A percentile compares a stretch with the other conserved stretches of the same genome.
Evolutionary conservation across 2,329 filamentous ascomycete genomes (phyloP).

Genomic region (Ceratocystis ficicola): DNA sequence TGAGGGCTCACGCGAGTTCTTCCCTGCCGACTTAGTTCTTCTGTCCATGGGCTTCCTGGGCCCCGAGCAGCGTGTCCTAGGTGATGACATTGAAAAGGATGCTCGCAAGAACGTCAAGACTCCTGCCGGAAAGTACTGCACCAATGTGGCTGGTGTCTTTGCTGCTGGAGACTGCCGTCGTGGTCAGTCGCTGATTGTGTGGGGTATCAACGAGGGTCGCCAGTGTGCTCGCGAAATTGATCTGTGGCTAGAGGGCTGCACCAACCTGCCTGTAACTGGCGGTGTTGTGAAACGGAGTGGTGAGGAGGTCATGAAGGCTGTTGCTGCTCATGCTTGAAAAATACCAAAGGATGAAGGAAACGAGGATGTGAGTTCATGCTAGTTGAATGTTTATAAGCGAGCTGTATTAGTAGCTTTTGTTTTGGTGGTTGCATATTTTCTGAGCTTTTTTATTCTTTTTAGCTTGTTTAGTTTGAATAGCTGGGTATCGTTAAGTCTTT

Average conservation of each 20-base stretch:
- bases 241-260: constrained; percentile 67
- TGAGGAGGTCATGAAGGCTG: constrained; percentile 48
- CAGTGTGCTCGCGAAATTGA: constrained; percentile 89
- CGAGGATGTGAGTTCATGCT: background rate
- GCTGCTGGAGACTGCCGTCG: constrained; percentile 90
- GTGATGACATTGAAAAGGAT: constrained; percentile 82
- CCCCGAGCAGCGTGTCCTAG: constrained; percentile 77
- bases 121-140: constrained; percentile 71
- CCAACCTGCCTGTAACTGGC: constrained; percentile 75
- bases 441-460: constrained; percentile 7
- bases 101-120: constrained; percentile 95
- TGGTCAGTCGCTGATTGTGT: constrained; percentile 91
- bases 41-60: constrained; percentile 97
- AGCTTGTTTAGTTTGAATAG: background rate
- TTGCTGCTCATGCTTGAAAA: constrained; percentile 24
- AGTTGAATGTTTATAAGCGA: background rate
- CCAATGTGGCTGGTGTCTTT: constrained; percentile 79
- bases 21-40: constrained; percentile 87
- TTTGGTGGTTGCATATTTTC: background rate
- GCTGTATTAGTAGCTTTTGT: constrained; percentile 7
- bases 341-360: background rate
- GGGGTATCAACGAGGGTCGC: constrained; percentile 96
- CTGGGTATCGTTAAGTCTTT: background rate
- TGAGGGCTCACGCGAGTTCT: constrained; percentile 86
- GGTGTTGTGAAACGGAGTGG: constrained; percentile 82